Evolutionary conservation across 352 stramenopile species (phyloP), one percentile per base, ranked within the genome.

Genomic region (Globisporangium radiosum): DNA sequence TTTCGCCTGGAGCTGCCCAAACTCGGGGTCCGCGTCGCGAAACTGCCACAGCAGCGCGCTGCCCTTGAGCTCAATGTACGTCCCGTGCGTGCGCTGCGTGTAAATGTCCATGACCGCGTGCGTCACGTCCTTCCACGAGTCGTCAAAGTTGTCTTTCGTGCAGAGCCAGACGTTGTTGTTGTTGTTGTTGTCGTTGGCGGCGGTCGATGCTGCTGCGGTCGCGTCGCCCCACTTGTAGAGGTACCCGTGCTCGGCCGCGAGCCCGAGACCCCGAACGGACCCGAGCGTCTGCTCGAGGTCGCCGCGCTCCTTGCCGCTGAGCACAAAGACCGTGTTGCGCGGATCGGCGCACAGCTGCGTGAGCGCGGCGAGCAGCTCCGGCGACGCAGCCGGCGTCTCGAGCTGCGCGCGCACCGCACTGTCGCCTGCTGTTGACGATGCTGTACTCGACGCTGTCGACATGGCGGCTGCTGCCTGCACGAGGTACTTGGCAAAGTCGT

Each of bases 61-160:
- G 56, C 98, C 97, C 59, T 99, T 99, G 44, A 98, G 78, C 81
- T 99, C 97, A 42, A 99, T 97, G 70, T 99, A 99, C 50, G 97
- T 99, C 59, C 98, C 97, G 71, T 99, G 97, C 5, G 98, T 99
- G 55, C 96, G 84, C 65, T 94, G 95, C 8, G 96, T 97, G 85
- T 99, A 99, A 54, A 99, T 97, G 75, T 99, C 92, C 97, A 99
- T 99, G 48, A 99, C 96, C 36, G 87, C 90, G 64, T 98, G 90
- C 5, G 91, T 96, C 54, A 98, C 84, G 47, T 98, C 92, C 66
- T 98, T 98, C 97, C 97, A 99, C 50, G 89, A 97, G 52, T 97
- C 87, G 62, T 98, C 91, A 66, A 96, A 96, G 63, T 93, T 90
- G 65, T 94, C 78, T 64, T 91, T 94, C 45, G 81, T 92, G 62